A percentile compares a stretch with the other conserved stretches of the same genome.
These are phyloP conservation scores for Chalara sp. DNA, from an alignment of 2,329 filamentous ascomycete species.

Conservation along the genomic window DNA sequence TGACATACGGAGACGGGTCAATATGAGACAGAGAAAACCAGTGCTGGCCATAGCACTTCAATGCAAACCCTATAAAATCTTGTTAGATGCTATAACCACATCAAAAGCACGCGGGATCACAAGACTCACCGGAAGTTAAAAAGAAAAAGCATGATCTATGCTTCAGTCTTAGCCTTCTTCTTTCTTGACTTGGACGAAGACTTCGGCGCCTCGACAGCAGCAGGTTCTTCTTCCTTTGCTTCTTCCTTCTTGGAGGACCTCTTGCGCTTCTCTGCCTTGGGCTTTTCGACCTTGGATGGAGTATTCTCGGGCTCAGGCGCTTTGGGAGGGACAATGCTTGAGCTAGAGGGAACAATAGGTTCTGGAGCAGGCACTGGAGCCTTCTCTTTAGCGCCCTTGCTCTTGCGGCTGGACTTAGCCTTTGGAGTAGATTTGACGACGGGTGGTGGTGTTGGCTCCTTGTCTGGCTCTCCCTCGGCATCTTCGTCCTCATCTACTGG, in stretches of 20 bases:
- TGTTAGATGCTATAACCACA: too few relatives aligned
- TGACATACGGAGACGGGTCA: too few relatives aligned
- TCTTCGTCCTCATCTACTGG: conserved; percentile 28
- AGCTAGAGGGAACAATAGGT: conserved; percentile 12
- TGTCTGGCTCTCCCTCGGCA: conserved; percentile 36
- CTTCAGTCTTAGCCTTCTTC: conserved; percentile 46
- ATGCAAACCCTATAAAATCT: too few relatives aligned
- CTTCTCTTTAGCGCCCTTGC: conserved; percentile 14
- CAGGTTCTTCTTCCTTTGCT: conserved; percentile 39
- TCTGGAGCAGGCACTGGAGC: conserved; percentile 16
- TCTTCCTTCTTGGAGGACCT: conserved; percentile 44
- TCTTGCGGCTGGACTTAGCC: conserved; percentile 35
- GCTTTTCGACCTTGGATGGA: conserved; percentile 37
- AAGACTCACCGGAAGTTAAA: too few relatives aligned
- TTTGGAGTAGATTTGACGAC: conserved; percentile 47
- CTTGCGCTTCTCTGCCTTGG: conserved; percentile 46
- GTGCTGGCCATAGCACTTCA: too few relatives aligned
- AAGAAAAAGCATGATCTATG: conserved; percentile 27
- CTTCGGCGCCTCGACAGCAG: conserved; percentile 21
- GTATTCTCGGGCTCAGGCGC: conserved; percentile 29
- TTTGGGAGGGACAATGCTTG: conserved; percentile 16
- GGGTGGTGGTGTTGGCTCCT: conserved; percentile 35
- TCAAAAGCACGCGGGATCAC: too few relatives aligned
- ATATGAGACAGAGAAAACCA: too few relatives aligned
- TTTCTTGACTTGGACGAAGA: conserved; percentile 22